phyloP scores from a whole-genome alignment of 371 early-diverging fungal species.

The Rhizomucor miehei region DNA sequence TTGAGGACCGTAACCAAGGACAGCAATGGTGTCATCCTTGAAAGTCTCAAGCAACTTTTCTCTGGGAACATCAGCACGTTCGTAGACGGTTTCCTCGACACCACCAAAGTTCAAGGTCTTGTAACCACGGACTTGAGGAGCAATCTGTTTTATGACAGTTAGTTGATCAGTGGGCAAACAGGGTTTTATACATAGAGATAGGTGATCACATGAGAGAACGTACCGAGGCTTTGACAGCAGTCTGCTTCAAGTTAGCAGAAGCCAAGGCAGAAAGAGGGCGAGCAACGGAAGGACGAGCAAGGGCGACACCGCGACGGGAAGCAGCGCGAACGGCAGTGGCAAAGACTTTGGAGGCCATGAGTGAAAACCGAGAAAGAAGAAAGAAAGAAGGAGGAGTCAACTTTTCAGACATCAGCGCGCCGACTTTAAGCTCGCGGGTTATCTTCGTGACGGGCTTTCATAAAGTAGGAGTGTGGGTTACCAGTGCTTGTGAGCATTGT shows the following conservation, averaged over 20 bases:
- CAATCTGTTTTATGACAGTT: conserved; percentile 11
- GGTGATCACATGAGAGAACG: conserved; percentile 4
- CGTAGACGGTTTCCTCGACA: conserved; percentile 89
- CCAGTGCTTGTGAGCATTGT: conserved; percentile 3
- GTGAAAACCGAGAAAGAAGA: conserved; percentile 7
- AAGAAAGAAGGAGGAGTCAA: conserved; percentile 10
- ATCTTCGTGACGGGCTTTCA: conserved; percentile 10
- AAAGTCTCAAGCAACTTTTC: conserved; percentile 90
- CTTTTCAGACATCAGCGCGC: not conserved
- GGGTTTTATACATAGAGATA: not conserved
- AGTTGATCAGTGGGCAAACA: conserved; percentile 1
- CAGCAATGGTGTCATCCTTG: conserved; percentile 91
- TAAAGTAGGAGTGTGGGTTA: not conserved
- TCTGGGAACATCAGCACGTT: conserved; percentile 91
- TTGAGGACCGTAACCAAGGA: conserved; percentile 97
- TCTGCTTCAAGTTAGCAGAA: conserved; percentile 11
- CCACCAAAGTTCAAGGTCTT: conserved; percentile 97
- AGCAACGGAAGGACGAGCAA: conserved; percentile 28
- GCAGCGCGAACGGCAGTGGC: conserved; percentile 42
- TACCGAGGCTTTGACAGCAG: conserved; percentile 38
- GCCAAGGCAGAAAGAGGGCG: conserved; percentile 20
- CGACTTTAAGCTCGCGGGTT: conserved; percentile 8
- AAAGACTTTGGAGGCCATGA: conserved; percentile 43
- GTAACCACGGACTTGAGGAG: conserved; percentile 61
- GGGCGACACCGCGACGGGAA: conserved; percentile 22